Conservation (phyloP, 495 filamentous ascomycete species). For the Aspergillus steynii region DNA sequence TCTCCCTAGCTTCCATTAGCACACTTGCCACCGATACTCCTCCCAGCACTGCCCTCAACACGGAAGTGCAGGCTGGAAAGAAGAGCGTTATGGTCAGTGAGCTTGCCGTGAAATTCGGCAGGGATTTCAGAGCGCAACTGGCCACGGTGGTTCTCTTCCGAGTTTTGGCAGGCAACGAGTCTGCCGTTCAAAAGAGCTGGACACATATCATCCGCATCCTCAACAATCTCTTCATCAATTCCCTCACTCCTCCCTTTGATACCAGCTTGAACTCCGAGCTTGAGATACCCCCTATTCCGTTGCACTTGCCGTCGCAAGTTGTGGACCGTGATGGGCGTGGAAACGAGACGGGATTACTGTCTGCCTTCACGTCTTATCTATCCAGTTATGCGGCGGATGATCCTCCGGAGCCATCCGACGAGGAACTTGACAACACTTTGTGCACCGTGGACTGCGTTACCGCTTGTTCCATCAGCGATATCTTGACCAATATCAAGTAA, state of each 20-base stretch:
- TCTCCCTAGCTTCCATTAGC: conserved; percentile 85
- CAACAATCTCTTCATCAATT: conserved; percentile 95
- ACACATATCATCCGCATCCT: conserved; percentile 84
- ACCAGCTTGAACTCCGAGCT: conserved; percentile 67
- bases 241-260: conserved; percentile 84
- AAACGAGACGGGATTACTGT: conserved; percentile 81
- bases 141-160: conserved; percentile 93
- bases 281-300: conserved; percentile 78
- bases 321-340: conserved; percentile 81
- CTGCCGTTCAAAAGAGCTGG: conserved; percentile 76
- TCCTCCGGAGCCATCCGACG: conserved; percentile 94
- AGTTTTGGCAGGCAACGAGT: conserved; percentile 81
- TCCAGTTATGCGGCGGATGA: conserved; percentile 99
- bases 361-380: conserved; percentile 91
- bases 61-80: conserved; percentile 88
- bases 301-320: conserved; percentile 89
- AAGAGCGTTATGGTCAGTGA: conserved; percentile 99
- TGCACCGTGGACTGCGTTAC: conserved; percentile 94
- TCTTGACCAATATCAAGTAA: conserved; percentile 83
- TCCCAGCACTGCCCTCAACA: conserved; percentile 87
- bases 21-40: conserved; percentile 72
- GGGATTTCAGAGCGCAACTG: conserved; percentile 89
- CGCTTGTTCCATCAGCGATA: conserved; percentile 78
- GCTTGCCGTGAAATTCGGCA: conserved; percentile 92
- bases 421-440: conserved; percentile 93